Evolutionary conservation across 2,329 filamentous ascomycete genomes (phyloP).

Genomic region (Colletotrichum lini): DNA sequence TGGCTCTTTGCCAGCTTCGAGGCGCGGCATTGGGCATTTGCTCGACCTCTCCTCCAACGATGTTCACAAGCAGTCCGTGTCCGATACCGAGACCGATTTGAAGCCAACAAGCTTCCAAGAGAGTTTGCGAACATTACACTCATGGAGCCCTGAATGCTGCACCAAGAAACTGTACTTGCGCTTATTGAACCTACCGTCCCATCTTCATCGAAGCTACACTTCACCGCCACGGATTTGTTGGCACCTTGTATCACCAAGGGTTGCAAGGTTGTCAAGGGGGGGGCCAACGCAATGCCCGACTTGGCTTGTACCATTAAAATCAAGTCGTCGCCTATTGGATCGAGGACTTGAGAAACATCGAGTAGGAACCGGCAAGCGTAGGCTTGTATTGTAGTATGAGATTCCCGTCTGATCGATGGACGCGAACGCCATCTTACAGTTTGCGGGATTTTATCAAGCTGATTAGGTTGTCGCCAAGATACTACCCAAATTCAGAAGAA

Average conservation of each 20-base stretch:
- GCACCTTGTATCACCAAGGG: neutral
- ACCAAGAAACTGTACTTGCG: too few relatives aligned
- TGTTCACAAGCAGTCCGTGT: neutral
- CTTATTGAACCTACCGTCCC: too few relatives aligned
- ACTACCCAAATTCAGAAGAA: accelerated
- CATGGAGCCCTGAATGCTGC: too few relatives aligned
- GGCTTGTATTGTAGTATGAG: neutral
- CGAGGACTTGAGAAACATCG: neutral
- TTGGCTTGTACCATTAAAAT: neutral
- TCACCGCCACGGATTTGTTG: neutral
- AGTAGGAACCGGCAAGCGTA: neutral
- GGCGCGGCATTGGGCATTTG: neutral
- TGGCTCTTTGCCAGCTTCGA: neutral
- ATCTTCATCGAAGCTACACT: too few relatives aligned
- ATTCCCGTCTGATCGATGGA: neutral
- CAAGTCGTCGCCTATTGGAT: neutral
- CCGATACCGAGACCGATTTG: neutral
- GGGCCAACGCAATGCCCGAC: neutral
- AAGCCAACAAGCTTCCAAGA: neutral
- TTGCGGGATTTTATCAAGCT: neutral
- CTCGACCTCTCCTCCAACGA: neutral
- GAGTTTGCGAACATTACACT: neutral
- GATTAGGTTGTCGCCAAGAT: neutral
- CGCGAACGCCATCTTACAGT: neutral
- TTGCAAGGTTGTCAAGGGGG: neutral